Conservation (phyloP, 2,329 filamentous ascomycete genomes). For the Penicillium freii region DNA sequence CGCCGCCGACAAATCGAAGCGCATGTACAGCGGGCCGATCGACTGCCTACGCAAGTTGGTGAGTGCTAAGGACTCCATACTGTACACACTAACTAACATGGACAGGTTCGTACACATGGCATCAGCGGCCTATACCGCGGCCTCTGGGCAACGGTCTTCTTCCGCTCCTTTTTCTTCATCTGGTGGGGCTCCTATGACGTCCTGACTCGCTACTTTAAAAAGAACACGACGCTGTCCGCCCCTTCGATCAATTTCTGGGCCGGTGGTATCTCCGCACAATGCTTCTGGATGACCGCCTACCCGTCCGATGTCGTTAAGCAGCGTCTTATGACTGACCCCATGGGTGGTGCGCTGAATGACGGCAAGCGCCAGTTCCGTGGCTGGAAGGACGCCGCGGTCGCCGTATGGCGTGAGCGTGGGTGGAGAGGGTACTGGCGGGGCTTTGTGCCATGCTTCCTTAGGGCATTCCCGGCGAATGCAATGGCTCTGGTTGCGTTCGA, state of each 20-base stretch:
- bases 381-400: slow-evolving; percentile 77
- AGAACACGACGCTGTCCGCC: slow-evolving; percentile 67
- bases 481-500: slow-evolving; percentile 93
- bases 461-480: slow-evolving; percentile 94
- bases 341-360: slow-evolving; percentile 68
- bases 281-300: slow-evolving; percentile 93
- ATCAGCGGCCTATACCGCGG: slow-evolving; percentile 81
- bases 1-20: slow-evolving; percentile 69
- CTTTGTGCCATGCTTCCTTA: slow-evolving; percentile 87
- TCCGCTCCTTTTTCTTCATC: slow-evolving; percentile 92
- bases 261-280: slow-evolving; percentile 84
- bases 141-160: slow-evolving; percentile 77
- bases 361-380: slow-evolving; percentile 65
- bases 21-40: slow-evolving; percentile 81
- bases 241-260: slow-evolving; percentile 96
- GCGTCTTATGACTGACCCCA: slow-evolving; percentile 90
- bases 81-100: background rate
- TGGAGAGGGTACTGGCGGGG: slow-evolving; percentile 85
- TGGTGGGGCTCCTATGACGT: slow-evolving; percentile 98
- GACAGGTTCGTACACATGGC: slow-evolving; percentile 61
- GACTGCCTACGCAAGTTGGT: slow-evolving; percentile 71
- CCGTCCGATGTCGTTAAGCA: slow-evolving; percentile 94
- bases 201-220: slow-evolving; percentile 66
- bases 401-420: slow-evolving; percentile 74
- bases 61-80: slow-evolving; percentile 18